Evolutionary conservation across 192 early-diverging fungal species (phyloP).

Genomic region (Rhizophagus prolifer): DNA sequence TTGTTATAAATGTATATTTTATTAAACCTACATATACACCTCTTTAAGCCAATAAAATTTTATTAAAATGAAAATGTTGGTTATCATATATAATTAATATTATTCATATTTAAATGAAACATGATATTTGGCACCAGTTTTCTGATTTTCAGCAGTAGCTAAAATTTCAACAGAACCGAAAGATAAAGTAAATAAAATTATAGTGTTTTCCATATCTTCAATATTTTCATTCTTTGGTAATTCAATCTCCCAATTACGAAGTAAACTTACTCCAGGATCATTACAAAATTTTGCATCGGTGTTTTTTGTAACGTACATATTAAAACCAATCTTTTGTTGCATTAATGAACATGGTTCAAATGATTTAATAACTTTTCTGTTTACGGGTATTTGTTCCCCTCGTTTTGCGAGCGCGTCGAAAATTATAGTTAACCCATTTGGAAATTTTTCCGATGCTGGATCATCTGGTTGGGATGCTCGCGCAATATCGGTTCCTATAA

Average conservation of each 20-base stretch:
- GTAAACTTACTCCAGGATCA: neutral
- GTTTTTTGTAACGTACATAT: neutral
- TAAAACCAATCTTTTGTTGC: neutral
- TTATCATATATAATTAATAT: neutral
- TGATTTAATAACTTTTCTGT: neutral
- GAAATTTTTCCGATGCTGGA: neutral
- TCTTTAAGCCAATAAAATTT: too few relatives aligned
- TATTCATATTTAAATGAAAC: neutral
- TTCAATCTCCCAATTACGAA: neutral
- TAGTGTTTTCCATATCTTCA: neutral
- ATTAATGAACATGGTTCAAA: neutral
- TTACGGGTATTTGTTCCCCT: neutral
- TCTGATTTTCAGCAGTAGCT: neutral
- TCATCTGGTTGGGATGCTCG: neutral
- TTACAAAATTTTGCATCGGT: neutral
- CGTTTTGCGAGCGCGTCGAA: neutral
- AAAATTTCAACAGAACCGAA: neutral
- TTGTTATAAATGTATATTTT: too few relatives aligned
- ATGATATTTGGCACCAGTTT: neutral
- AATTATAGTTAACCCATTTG: neutral
- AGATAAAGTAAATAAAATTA: neutral
- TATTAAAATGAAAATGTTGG: too few relatives aligned
- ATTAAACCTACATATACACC: too few relatives aligned
- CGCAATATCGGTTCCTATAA: neutral
- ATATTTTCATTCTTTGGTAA: neutral